Evolutionary conservation across 1,284 basidiomycete genomes (phyloP).

Genomic region (Apiotrichum domesticum): DNA sequence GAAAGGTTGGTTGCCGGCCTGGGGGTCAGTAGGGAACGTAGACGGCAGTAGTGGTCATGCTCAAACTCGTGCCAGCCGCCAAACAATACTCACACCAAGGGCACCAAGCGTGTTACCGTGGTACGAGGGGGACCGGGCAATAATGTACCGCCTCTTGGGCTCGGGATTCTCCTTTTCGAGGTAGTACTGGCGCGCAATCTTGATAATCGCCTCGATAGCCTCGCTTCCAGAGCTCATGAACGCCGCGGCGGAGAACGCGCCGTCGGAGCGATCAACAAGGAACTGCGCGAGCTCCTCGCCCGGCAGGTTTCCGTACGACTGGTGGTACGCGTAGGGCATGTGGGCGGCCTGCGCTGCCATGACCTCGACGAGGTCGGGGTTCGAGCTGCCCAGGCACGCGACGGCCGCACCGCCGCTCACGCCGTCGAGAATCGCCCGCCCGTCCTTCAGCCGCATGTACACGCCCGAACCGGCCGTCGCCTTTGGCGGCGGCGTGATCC

Average conservation of each 20-base stretch:
- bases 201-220: slow-evolving; percentile 31
- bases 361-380: slow-evolving; percentile 52
- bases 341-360: slow-evolving; percentile 21
- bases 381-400: slow-evolving; percentile 65
- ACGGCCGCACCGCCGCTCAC: slow-evolving; percentile 70
- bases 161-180: slow-evolving; percentile 57
- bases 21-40: background rate
- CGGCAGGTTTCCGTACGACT: slow-evolving; percentile 13
- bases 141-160: slow-evolving; percentile 64
- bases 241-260: slow-evolving; percentile 25
- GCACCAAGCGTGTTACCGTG: slow-evolving; percentile 72
- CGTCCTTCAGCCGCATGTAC: slow-evolving; percentile 15
- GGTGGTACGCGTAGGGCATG: slow-evolving; percentile 31
- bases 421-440: slow-evolving; percentile 27
- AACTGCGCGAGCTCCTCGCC: slow-evolving; percentile 24
- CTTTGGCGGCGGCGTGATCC: slow-evolving; percentile 1
- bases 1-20: slow-evolving; percentile 21
- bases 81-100: slow-evolving; percentile 20
- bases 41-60: too few relatives aligned
- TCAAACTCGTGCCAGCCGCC: too few relatives aligned
- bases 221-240: slow-evolving; percentile 32
- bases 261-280: slow-evolving; percentile 20
- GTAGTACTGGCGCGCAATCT: slow-evolving; percentile 37
- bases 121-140: slow-evolving; percentile 69
- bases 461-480: background rate